Base-by-base conservation (phyloP, 257 asterid species). In the Forsythia viridissima region DNA sequence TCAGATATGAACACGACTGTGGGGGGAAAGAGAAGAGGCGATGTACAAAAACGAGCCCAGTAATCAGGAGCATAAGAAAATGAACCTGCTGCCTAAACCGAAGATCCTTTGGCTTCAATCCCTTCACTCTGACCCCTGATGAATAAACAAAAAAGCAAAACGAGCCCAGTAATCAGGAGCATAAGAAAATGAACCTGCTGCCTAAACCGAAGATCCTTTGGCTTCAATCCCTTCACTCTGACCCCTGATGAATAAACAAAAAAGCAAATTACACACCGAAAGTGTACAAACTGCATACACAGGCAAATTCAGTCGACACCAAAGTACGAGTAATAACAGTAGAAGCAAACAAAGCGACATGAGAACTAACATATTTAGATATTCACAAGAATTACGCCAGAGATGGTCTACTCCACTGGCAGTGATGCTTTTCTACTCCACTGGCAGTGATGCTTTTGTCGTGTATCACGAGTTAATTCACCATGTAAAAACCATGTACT, bases 121-220 rank as follows among this genome's bases (percentile, higher is more conserved):
- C 57, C 7, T 8, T 30, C 61, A 74, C 51, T 74, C 44, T 77
- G 79, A 82, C 0, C 67, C 85, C 82, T 82, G 82, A 67, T 21
- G 41, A 59, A 1, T 16, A 44, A 34, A 82, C 43, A 41, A 57
- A 72, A 2, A 7, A 4, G 59, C 59, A 52, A 16, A 52, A 59
- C 16, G 16, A 77, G 42, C 80, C 42, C 21, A 1, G 21, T 15
- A 18, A 52, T 13, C 20, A 18, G 61, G 21, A 16, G 21, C 21
- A 13, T 13, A 52, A 52, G 21, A 48, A 48, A 48, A 48, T 15
- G 16, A 48, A 48, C 6, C 6, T 52, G 48, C 72, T 21, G 73
- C 77, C 68, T 41, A 5, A 4, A 52, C 63, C 24, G 5, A 18
- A 18, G 63, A 52, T 16, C 63, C 15, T 6, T 48, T 52, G 24